Percentiles rank a stretch among this genome's conserved stretches.
phyloP scores from a whole-genome alignment of 108 stramenopile genomes.

The Nannochloropsis oceanica region DNA sequence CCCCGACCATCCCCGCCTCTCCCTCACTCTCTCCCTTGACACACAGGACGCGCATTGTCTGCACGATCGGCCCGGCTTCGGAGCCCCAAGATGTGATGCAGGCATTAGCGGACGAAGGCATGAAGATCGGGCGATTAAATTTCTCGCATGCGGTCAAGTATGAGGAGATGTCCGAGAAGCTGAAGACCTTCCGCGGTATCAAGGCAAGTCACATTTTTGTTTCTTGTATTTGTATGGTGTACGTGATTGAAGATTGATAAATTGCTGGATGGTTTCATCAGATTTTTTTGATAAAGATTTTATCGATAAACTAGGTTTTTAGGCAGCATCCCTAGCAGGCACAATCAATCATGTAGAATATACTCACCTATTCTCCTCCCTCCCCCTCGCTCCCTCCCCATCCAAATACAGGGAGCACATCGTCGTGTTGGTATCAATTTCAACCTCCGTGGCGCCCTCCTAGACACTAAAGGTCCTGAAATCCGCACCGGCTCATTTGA shows the following conservation, averaged over 20 bases:
- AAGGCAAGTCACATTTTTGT: neutral
- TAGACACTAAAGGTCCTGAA: slow-evolving; percentile 10
- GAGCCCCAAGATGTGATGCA: neutral
- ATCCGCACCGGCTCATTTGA: neutral
- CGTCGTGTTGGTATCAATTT: neutral
- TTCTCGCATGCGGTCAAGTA: slow-evolving; percentile 77
- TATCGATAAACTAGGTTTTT: no score
- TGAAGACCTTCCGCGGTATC: slow-evolving; percentile 45
- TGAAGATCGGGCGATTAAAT: slow-evolving; percentile 81
- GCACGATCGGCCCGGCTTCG: neutral
- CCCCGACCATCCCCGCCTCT: neutral
- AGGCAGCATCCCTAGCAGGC: no score
- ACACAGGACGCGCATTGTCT: neutral
- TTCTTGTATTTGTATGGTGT: no score
- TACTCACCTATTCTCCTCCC: neutral
- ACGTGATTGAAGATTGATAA: no score
- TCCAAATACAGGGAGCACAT: neutral
- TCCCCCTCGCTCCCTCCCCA: neutral
- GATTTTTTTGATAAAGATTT: no score
- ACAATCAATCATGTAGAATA: neutral
- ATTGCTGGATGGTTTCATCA: no score
- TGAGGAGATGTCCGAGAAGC: slow-evolving; percentile 76
- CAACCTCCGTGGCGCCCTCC: neutral
- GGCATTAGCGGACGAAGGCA: neutral
- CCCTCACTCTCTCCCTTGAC: neutral